Evolutionary conservation across 2,329 filamentous ascomycete genomes (phyloP).

Genomic region (Dendrostoma leiphaemia): DNA sequence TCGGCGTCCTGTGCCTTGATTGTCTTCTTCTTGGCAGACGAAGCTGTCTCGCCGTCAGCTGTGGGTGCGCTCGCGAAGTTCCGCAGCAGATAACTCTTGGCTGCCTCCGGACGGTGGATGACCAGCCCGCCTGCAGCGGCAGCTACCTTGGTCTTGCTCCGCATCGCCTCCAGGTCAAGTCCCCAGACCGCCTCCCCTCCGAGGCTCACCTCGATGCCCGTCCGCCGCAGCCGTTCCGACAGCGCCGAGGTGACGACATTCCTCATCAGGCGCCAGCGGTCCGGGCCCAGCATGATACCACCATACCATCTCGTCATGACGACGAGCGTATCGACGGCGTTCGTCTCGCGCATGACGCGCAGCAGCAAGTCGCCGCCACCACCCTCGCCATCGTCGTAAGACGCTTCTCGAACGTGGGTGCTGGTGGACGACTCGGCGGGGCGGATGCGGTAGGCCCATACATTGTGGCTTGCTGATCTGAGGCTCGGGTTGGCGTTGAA

Average conservation of each 20-base stretch:
- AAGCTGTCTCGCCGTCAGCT: conserved; percentile 14
- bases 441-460: conserved; percentile 49
- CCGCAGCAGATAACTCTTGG: conserved; percentile 56
- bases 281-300: conserved; percentile 58
- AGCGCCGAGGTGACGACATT: conserved; percentile 55
- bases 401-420: conserved; percentile 44
- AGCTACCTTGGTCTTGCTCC: conserved; percentile 32
- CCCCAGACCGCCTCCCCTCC: conserved; percentile 60
- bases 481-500: conserved; percentile 48
- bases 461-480: conserved; percentile 57
- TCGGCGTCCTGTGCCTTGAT: conserved; percentile 52
- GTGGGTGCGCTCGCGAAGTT: conserved; percentile 53
- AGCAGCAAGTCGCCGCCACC: conserved; percentile 58
- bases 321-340: conserved; percentile 51
- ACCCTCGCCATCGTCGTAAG: conserved; percentile 60
- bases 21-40: conserved; percentile 49
- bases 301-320: conserved; percentile 64
- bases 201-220: conserved; percentile 38
- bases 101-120: conserved; percentile 71
- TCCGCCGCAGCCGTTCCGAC: conserved; percentile 45
- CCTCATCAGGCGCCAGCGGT: conserved; percentile 62
- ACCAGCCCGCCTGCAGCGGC: conserved; percentile 56
- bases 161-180: conserved; percentile 53
- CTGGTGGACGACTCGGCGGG: conserved; percentile 32
- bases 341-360: conserved; percentile 49